Conservation (phyloP, 1,139 yeast genomes). For the Pneumocystis jirovecii region DNA sequence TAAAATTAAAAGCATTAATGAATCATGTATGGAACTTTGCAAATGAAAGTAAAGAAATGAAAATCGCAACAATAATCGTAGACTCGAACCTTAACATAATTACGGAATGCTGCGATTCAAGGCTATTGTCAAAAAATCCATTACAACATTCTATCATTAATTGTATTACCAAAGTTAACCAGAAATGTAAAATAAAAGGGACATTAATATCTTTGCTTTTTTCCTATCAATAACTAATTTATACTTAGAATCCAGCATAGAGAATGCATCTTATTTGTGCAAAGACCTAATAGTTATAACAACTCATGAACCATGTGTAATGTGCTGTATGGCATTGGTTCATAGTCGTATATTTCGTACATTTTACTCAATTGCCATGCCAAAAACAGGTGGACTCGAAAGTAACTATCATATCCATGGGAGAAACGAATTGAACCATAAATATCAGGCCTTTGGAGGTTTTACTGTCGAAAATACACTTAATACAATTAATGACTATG, state of each 20-base stretch:
- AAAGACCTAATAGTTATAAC: constrained; percentile 64
- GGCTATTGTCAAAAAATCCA: constrained; percentile 27
- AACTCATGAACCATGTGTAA: constrained; percentile 90
- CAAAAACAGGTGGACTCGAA: constrained; percentile 40
- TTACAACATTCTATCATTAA: constrained; percentile 60
- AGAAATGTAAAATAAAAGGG: constrained; percentile 28
- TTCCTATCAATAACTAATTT: not conserved
- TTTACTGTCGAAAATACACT: not conserved
- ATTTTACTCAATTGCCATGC: constrained; percentile 39
- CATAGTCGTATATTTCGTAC: constrained; percentile 72
- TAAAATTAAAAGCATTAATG: constrained; percentile 4
- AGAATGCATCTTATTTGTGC: constrained; percentile 43
- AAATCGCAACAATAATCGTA: not conserved
- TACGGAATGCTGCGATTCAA: not conserved
- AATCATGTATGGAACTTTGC: constrained; percentile 1
- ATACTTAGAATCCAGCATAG: constrained; percentile 15
- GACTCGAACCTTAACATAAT: not conserved
- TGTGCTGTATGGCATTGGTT: constrained; percentile 93
- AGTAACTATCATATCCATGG: constrained; percentile 58
- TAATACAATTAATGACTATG: not conserved
- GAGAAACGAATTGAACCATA: constrained; percentile 56
- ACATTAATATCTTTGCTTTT: constrained; percentile 18
- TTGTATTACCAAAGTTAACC: constrained; percentile 50
- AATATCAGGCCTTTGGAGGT: not conserved
- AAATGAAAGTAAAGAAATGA: not conserved